phyloP scores from a whole-genome alignment of 2,329 filamentous ascomycete genomes.

The Chaetomium olivaceum region DNA sequence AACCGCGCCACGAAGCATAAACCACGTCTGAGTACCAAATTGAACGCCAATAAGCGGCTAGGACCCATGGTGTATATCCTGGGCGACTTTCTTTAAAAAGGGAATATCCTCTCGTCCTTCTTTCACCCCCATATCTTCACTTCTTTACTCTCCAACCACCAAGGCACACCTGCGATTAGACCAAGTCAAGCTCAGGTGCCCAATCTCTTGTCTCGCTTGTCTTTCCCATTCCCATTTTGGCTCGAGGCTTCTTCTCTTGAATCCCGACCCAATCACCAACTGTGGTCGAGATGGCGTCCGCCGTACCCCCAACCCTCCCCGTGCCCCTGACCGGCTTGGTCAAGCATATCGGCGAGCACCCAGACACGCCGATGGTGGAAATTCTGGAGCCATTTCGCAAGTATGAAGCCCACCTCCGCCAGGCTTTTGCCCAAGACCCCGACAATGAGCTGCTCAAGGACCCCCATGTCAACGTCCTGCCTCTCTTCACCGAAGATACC shows the following conservation, averaged over 20 bases:
- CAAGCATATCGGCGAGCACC: conserved; percentile 56
- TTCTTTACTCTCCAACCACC: not conserved
- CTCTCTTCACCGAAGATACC: conserved; percentile 62
- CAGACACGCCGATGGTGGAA: conserved; percentile 54
- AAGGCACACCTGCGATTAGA: not conserved
- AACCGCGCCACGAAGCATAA: not conserved
- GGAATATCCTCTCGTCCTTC: not conserved
- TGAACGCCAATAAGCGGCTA: not conserved
- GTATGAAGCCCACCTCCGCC: conserved; percentile 66
- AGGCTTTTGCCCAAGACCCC: conserved; percentile 69
- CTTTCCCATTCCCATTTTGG: not conserved
- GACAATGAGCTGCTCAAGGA: conserved; percentile 58
- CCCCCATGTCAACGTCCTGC: conserved; percentile 62
- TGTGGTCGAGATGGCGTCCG: conserved; percentile 39
- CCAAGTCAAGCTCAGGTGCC: not conserved
- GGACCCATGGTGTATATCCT: not conserved
- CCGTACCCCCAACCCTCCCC: conserved; percentile 48
- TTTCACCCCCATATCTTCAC: not conserved
- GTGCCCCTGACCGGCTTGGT: conserved; percentile 48
- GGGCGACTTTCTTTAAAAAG: not conserved
- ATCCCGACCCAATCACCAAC: not conserved
- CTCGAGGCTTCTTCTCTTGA: not conserved
- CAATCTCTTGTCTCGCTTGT: not conserved
- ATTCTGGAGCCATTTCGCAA: conserved; percentile 66
- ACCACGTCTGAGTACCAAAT: not conserved